Conservation (phyloP, 202 grass and related monocot species). For the Musa balbisiana region DNA sequence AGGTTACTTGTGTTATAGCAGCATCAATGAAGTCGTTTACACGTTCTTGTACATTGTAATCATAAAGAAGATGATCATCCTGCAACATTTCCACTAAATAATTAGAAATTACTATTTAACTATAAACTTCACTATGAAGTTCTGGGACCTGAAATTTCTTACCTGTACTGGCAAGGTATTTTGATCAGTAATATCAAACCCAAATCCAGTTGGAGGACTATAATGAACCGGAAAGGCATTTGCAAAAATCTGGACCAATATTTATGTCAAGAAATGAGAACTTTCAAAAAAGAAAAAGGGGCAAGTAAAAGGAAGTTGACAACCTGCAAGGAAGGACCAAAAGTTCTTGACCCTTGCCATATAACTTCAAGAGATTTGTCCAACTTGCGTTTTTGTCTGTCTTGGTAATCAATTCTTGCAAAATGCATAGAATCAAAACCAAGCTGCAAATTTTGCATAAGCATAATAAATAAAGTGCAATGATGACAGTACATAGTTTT, state of each 20-base stretch:
- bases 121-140: slow-evolving; percentile 5
- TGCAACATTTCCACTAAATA: slow-evolving; percentile 33
- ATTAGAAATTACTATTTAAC: slow-evolving; percentile 13
- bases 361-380: slow-evolving; percentile 82
- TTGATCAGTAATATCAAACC: slow-evolving; percentile 60
- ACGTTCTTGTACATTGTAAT: slow-evolving; percentile 77
- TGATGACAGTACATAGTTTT: neutral
- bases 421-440: slow-evolving; percentile 88
- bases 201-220: slow-evolving; percentile 67
- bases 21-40: slow-evolving; percentile 79
- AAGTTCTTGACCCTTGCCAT: slow-evolving; percentile 81
- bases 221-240: slow-evolving; percentile 91
- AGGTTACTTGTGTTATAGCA: slow-evolving; percentile 67
- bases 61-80: slow-evolving; percentile 69
- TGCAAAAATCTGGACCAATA: slow-evolving; percentile 70
- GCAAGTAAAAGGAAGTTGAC: slow-evolving; percentile 4
- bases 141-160: slow-evolving; percentile 7
- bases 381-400: slow-evolving; percentile 55
- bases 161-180: slow-evolving; percentile 71
- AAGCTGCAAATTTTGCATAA: slow-evolving; percentile 47
- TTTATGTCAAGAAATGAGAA: slow-evolving; percentile 8
- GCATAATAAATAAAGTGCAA: neutral
- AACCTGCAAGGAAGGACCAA: slow-evolving; percentile 88
- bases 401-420: slow-evolving; percentile 98
- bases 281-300: neutral